Percentiles rank a stretch among this genome's conserved stretches.
These are phyloP conservation scores for Wickerhamomyces bisporus DNA, from an alignment of 805 yeast genomes.

Conservation along the genomic window DNA sequence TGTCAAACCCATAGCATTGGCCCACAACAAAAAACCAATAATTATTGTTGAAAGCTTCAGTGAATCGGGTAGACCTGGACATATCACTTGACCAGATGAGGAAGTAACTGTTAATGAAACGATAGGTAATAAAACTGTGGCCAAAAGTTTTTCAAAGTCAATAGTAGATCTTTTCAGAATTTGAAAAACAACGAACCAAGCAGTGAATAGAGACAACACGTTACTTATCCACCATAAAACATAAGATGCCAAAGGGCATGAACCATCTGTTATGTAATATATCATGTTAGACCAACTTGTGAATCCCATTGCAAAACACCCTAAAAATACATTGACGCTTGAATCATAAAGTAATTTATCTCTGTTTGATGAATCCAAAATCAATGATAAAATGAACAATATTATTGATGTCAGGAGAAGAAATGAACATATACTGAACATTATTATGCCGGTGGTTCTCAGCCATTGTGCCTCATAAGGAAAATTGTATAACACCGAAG, in stretches of 20 bases:
- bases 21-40: conserved; percentile 57
- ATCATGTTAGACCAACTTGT: conserved; percentile 60
- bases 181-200: conserved; percentile 53
- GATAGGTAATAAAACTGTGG: conserved; percentile 65
- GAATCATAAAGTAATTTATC: conserved; percentile 34
- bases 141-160: conserved; percentile 39
- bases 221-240: conserved; percentile 74
- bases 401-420: conserved; percentile 39
- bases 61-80: conserved; percentile 36
- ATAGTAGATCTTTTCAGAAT: conserved; percentile 29
- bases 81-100: conserved; percentile 60
- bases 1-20: conserved; percentile 61
- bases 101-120: conserved; percentile 76
- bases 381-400: conserved; percentile 36
- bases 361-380: conserved; percentile 26
- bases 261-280: conserved; percentile 35
- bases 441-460: conserved; percentile 47
- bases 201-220: conserved; percentile 46
- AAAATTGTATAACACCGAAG: conserved; percentile 54
- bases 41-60: conserved; percentile 49
- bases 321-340: conserved; percentile 56
- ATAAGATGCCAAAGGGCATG: conserved; percentile 40
- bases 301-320: conserved; percentile 78
- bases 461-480: conserved; percentile 65
- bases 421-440: conserved; percentile 55